A percentile compares a stretch with the other conserved stretches of the same genome.
Evolutionary conservation across 1,284 basidiomycete species (phyloP).

Genomic region (Somion occarium): DNA sequence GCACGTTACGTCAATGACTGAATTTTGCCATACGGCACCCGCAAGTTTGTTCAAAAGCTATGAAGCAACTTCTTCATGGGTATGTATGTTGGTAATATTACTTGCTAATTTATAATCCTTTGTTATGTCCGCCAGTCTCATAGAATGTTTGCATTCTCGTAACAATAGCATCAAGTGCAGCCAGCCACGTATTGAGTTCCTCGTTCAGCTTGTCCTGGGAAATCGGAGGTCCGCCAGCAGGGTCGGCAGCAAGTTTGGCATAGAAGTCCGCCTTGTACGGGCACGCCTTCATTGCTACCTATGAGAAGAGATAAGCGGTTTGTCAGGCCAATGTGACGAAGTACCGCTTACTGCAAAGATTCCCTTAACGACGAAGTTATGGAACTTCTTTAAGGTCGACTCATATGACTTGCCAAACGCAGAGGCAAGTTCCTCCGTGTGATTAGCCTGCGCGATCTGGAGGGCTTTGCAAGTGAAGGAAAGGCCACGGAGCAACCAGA

Average conservation of each 20-base stretch:
- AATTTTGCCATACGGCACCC: too few relatives aligned
- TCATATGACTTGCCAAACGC: conserved; percentile 88
- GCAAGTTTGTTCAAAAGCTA: too few relatives aligned
- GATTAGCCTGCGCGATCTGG: conserved; percentile 66
- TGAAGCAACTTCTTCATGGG: too few relatives aligned
- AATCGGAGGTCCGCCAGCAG: conserved; percentile 46
- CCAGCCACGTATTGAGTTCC: conserved; percentile 67
- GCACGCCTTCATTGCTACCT: conserved; percentile 97
- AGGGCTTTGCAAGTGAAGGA: conserved; percentile 90
- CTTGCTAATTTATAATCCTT: conserved; percentile 28
- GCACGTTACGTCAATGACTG: too few relatives aligned
- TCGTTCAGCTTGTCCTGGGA: conserved; percentile 64
- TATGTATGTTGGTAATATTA: neutral
- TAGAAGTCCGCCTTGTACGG: conserved; percentile 92
- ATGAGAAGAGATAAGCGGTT: conserved; percentile 11
- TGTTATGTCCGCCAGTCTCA: conserved; percentile 46
- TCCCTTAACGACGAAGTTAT: conserved; percentile 85
- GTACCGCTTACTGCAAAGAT: conserved; percentile 71
- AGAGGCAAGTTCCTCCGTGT: conserved; percentile 62
- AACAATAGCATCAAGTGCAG: conserved; percentile 70
- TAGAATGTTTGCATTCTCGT: conserved; percentile 71
- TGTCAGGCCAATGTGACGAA: neutral
- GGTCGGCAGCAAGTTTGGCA: conserved; percentile 78
- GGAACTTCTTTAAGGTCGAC: conserved; percentile 77
- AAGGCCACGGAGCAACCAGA: conserved; percentile 90